These are phyloP conservation scores for Phanerochaete carnosa DNA, from an alignment of 768 basidiomycete species.

Conservation along the genomic window DNA sequence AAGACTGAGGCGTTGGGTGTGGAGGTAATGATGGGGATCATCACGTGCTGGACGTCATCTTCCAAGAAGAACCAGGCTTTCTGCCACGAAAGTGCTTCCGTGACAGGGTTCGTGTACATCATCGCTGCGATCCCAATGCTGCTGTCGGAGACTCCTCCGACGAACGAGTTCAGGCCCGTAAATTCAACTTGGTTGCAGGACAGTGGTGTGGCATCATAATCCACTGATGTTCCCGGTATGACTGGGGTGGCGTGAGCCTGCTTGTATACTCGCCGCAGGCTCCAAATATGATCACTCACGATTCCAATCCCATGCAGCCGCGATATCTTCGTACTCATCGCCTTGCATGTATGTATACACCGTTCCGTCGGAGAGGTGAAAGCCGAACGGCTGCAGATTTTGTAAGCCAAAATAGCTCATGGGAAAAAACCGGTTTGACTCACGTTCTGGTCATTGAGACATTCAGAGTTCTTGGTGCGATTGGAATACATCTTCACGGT, in stretches of 20 bases:
- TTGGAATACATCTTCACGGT: slow-evolving; percentile 62
- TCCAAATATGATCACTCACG: slow-evolving; percentile 11
- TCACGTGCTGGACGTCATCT: slow-evolving; percentile 59
- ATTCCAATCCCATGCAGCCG: slow-evolving; percentile 76
- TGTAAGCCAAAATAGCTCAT: not conserved
- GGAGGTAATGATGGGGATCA: slow-evolving; percentile 46
- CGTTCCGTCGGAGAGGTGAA: slow-evolving; percentile 67
- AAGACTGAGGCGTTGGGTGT: slow-evolving; percentile 44
- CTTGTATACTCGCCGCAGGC: no score
- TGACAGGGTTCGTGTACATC: slow-evolving; percentile 65
- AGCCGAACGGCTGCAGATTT: slow-evolving; percentile 48
- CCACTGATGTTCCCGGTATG: slow-evolving; percentile 68
- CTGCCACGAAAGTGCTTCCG: slow-evolving; percentile 52
- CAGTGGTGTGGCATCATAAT: slow-evolving; percentile 56
- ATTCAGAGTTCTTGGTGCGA: slow-evolving; percentile 60
- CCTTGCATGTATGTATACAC: slow-evolving; percentile 63
- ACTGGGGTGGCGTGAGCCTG: slow-evolving; percentile 25
- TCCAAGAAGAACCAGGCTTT: slow-evolving; percentile 76
- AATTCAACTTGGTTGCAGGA: slow-evolving; percentile 40
- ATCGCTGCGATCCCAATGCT: slow-evolving; percentile 54
- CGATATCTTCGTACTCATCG: slow-evolving; percentile 70
- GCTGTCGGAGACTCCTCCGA: slow-evolving; percentile 64
- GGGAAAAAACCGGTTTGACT: slow-evolving; percentile 11
- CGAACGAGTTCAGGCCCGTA: slow-evolving; percentile 52
- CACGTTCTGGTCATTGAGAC: slow-evolving; percentile 61